phyloP scores from a whole-genome alignment of 2,329 filamentous ascomycete species.

The Blumeria hordei region DNA sequence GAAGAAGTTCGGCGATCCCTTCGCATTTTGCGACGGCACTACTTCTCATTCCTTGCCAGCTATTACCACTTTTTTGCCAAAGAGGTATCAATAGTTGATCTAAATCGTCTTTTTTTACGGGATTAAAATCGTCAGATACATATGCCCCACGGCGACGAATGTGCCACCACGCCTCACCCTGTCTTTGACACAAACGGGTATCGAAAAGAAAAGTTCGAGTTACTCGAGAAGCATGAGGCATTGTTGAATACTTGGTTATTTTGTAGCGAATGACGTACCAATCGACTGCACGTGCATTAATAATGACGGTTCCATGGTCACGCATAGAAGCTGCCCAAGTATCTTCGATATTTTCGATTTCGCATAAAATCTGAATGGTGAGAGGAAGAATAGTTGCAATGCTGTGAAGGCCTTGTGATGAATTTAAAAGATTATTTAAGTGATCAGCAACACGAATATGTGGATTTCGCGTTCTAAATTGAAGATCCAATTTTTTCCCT shows the following conservation, averaged over 20 bases:
- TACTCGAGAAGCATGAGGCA: slow-evolving; percentile 2
- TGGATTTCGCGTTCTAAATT: slow-evolving; percentile 37
- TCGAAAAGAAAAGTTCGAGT: slow-evolving; percentile 24
- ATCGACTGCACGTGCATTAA: slow-evolving; percentile 29
- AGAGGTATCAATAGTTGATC: slow-evolving; percentile 20
- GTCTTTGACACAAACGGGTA: slow-evolving; percentile 24
- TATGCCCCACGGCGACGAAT: slow-evolving; percentile 7
- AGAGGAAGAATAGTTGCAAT: slow-evolving; percentile 29
- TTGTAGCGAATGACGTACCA: slow-evolving; percentile 32
- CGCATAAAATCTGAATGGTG: slow-evolving; percentile 40
- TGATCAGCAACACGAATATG: slow-evolving; percentile 38
- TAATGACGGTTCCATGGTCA: slow-evolving; percentile 22
- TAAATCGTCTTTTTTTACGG: slow-evolving; percentile 13
- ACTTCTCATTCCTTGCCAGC: slow-evolving; percentile 24
- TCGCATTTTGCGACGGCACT: slow-evolving; percentile 22
- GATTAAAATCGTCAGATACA: background rate
- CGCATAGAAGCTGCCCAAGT: slow-evolving; percentile 21
- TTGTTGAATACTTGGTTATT: slow-evolving; percentile 10
- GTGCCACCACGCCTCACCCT: slow-evolving; percentile 19
- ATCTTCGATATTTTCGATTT: slow-evolving; percentile 33
- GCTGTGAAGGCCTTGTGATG: slow-evolving; percentile 22
- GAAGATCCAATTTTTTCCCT: slow-evolving; percentile 24
- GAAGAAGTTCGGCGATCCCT: slow-evolving; percentile 17
- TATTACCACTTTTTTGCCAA: slow-evolving; percentile 21
- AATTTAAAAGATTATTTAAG: slow-evolving; percentile 33